A percentile compares a stretch with the other conserved stretches of the same genome.
Conservation (phyloP, 2,329 filamentous ascomycete genomes). For the Cladosporium sp. region DNA sequence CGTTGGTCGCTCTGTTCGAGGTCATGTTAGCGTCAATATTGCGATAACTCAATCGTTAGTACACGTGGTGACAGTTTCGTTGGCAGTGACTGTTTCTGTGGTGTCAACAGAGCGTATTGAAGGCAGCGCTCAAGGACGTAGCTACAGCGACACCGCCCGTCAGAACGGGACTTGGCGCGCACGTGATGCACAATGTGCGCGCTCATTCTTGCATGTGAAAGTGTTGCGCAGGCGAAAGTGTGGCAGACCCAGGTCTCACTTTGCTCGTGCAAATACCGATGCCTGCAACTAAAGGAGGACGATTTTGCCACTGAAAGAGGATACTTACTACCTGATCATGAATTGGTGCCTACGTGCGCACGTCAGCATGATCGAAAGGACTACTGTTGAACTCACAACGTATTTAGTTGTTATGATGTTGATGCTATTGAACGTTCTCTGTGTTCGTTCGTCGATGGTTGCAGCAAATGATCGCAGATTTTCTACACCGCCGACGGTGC, state of each 20-base stretch:
- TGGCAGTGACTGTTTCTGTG: not conserved
- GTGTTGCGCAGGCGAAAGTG: not conserved
- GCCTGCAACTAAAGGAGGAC: too few species aligned
- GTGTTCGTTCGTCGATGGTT: not conserved
- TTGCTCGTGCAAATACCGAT: not conserved
- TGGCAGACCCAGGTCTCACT: too few species aligned
- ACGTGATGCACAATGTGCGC: not conserved
- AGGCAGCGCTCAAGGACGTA: not conserved
- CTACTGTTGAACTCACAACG: conserved; percentile 5
- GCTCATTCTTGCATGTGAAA: not conserved
- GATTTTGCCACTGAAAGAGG: conserved; percentile 2
- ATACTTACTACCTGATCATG: conserved; percentile 13
- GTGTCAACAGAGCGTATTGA: not conserved
- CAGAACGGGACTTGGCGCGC: not conserved
- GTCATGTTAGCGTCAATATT: conserved; percentile 4
- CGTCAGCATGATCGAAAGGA: conserved; percentile 14
- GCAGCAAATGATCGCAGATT: not conserved
- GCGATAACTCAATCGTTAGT: not conserved
- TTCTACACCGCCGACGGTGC: conserved; percentile 4
- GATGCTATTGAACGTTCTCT: not conserved
- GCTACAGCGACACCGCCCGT: not conserved
- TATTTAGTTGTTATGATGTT: not conserved
- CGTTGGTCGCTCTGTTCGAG: conserved; percentile 1
- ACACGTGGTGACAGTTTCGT: not conserved
- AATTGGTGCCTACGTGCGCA: not conserved